phyloP scores from a whole-genome alignment of 1,284 basidiomycete genomes.

The Vanrija humicola region DNA sequence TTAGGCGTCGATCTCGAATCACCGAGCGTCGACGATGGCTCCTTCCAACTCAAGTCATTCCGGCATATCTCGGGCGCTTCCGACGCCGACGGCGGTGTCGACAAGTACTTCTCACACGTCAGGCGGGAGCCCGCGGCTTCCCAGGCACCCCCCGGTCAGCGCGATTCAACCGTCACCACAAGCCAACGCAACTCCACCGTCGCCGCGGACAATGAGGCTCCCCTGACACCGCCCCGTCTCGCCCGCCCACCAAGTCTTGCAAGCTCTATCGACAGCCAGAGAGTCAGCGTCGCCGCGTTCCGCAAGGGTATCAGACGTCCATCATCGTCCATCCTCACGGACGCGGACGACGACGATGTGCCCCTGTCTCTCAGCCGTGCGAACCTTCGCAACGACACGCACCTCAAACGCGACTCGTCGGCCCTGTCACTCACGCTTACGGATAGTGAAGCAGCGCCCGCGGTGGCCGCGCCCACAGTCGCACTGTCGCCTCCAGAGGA shows the following conservation, averaged over 20 bases:
- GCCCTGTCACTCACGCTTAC: conserved; percentile 11
- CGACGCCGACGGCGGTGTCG: conserved; percentile 9
- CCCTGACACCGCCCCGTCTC: conserved; percentile 6
- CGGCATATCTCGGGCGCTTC: conserved; percentile 38
- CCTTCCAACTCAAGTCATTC: conserved; percentile 45
- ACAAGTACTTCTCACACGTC: conserved; percentile 4
- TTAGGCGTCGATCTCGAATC: conserved; percentile 24
- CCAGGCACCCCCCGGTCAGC: too few species aligned
- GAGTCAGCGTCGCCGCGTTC: conserved; percentile 40
- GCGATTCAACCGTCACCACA: too few species aligned
- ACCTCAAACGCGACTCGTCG: conserved; percentile 7
- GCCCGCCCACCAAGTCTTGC: conserved; percentile 34
- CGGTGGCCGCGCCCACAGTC: background rate
- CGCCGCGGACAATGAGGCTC: background rate
- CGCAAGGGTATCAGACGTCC: conserved; percentile 35
- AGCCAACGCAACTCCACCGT: too few species aligned
- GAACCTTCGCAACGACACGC: conserved; percentile 1
- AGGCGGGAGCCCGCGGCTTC: background rate
- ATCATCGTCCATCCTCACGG: conserved; percentile 16
- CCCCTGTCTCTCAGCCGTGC: conserved; percentile 28
- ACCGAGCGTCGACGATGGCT: conserved; percentile 30
- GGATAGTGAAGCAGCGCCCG: background rate
- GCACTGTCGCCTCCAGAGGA: background rate
- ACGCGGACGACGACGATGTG: conserved; percentile 36
- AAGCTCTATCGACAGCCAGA: conserved; percentile 21